Conservation (phyloP, 257 asterid genomes). For the Salvia rosmarinus region DNA sequence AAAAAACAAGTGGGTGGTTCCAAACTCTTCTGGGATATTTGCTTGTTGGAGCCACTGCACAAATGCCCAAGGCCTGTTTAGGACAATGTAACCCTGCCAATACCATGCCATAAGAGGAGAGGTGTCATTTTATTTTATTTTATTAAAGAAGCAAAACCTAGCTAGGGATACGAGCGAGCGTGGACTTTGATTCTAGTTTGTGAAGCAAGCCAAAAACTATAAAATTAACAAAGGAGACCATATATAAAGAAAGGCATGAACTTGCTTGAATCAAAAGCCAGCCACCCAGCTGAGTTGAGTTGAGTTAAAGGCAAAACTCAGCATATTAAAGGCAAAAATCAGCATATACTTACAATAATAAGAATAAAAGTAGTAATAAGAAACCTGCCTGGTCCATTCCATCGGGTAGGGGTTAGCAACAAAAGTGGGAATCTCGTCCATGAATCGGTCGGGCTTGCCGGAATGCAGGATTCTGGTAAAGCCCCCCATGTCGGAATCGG, state of each 20-base stretch:
- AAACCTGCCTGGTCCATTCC: slow-evolving; percentile 67
- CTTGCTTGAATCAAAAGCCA: no score
- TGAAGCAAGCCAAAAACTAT: neutral
- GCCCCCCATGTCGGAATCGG: slow-evolving; percentile 87
- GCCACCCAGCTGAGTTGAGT: no score
- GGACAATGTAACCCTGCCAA: slow-evolving; percentile 89
- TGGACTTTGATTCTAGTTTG: neutral
- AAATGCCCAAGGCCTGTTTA: slow-evolving; percentile 98
- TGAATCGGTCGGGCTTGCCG: slow-evolving; percentile 70
- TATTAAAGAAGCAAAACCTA: slow-evolving; percentile 12
- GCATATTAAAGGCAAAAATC: no score
- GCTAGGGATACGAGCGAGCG: neutral
- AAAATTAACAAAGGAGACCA: no score
- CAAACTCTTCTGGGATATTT: slow-evolving; percentile 86
- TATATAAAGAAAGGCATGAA: no score
- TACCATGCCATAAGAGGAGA: slow-evolving; percentile 24
- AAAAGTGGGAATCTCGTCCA: slow-evolving; percentile 97
- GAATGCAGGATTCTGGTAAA: slow-evolving; percentile 86
- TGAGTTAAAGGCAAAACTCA: no score
- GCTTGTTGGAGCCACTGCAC: slow-evolving; percentile 99
- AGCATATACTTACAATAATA: no score
- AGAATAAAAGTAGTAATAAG: no score
- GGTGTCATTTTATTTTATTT: slow-evolving; percentile 7
- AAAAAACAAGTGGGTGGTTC: slow-evolving; percentile 1
- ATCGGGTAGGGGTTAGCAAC: slow-evolving; percentile 86